Conservation (phyloP, 148 eudicot species). For the Chenopodium berlandieri region DNA sequence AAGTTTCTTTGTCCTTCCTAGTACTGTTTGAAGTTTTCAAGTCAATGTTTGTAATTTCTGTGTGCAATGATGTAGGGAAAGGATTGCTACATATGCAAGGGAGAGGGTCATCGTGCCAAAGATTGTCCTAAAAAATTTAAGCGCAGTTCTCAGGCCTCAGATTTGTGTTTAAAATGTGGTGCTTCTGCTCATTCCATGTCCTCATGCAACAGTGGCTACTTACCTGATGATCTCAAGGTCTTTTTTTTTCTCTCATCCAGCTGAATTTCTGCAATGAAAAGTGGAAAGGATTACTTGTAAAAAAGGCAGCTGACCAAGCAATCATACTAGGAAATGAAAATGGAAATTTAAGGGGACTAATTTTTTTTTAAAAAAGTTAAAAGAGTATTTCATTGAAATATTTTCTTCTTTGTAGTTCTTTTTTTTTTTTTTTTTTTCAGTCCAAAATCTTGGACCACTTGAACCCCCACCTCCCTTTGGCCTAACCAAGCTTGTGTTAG, state of each 20-base stretch:
- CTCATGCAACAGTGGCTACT: constrained; percentile 65
- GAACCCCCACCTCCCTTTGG: neutral
- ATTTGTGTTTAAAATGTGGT: constrained; percentile 87
- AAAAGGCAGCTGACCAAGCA: neutral
- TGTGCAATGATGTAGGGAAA: constrained; percentile 44
- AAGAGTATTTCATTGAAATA: too few relatives aligned
- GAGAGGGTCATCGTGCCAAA: constrained; percentile 82
- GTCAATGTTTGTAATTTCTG: neutral
- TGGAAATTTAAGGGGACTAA: neutral
- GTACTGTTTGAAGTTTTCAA: neutral
- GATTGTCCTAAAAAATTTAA: constrained; percentile 82
- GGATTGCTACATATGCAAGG: constrained; percentile 89
- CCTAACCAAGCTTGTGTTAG: neutral
- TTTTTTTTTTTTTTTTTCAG: neutral
- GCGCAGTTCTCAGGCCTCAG: constrained; percentile 36
- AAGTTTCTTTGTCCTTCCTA: neutral
- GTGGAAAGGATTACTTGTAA: neutral
- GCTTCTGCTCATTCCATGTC: constrained; percentile 74
- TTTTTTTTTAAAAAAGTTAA: neutral
- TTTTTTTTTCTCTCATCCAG: neutral
- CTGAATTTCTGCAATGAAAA: neutral
- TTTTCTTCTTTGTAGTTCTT: too few relatives aligned
- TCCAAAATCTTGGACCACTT: neutral
- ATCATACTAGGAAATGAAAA: neutral
- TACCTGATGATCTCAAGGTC: constrained; percentile 80